These are phyloP conservation scores for Ottelia alismoides DNA, from an alignment of 106 monocot species.

Conservation along the genomic window DNA sequence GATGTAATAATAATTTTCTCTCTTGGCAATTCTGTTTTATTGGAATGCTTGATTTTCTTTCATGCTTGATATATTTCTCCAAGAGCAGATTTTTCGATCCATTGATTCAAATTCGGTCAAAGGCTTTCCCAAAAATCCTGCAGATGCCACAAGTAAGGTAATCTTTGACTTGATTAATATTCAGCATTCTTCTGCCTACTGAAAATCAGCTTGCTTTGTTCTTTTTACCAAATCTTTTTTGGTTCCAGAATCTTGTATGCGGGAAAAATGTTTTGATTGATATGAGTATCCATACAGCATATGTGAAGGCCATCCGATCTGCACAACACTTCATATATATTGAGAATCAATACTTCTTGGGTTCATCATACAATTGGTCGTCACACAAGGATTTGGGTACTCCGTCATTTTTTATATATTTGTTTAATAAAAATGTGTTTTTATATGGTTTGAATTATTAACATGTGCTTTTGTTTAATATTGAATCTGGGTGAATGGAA, in stretches of 20 bases:
- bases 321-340: slow-evolving; percentile 95
- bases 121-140: slow-evolving; percentile 91
- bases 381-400: slow-evolving; percentile 75
- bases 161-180: no score
- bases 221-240: neutral
- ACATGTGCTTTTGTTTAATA: no score
- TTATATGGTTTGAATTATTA: no score
- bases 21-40: neutral
- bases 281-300: slow-evolving; percentile 96
- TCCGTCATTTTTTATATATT: no score
- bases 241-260: slow-evolving; percentile 71
- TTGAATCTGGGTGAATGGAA: no score
- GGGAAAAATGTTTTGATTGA: slow-evolving; percentile 93
- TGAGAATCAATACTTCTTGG: slow-evolving; percentile 93
- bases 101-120: slow-evolving; percentile 96
- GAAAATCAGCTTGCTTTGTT: no score
- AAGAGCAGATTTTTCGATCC: slow-evolving; percentile 67
- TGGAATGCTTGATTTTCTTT: neutral
- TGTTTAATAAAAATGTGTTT: no score
- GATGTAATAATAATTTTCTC: neutral
- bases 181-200: no score
- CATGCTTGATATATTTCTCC: neutral
- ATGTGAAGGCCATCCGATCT: slow-evolving; percentile 89
- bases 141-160: slow-evolving; percentile 60
- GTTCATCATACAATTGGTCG: slow-evolving; percentile 87